phyloP scores from a whole-genome alignment of 2,329 filamentous ascomycete species.

The Neofusicoccum parvum region DNA sequence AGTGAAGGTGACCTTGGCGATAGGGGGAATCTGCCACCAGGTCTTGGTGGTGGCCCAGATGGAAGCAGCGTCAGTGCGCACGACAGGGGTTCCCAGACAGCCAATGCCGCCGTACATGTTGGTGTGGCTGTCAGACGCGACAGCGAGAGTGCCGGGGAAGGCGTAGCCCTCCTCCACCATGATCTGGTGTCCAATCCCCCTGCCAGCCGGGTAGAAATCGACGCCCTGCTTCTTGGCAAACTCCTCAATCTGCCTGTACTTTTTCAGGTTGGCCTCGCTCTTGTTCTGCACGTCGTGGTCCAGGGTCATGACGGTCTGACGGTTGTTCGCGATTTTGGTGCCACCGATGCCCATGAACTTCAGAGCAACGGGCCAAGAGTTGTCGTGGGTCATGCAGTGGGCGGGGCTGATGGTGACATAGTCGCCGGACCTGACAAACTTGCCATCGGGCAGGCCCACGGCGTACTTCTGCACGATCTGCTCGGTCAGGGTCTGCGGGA shows the following conservation, averaged over 20 bases:
- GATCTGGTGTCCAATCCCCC: constrained; percentile 88
- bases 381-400: constrained; percentile 85
- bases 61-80: constrained; percentile 82
- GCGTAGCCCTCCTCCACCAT: constrained; percentile 84
- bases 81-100: constrained; percentile 76
- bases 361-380: constrained; percentile 72
- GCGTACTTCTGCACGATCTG: constrained; percentile 88
- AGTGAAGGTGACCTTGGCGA: constrained; percentile 77
- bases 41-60: constrained; percentile 83
- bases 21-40: constrained; percentile 87
- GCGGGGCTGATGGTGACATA: constrained; percentile 77
- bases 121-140: constrained; percentile 76
- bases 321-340: constrained; percentile 67
- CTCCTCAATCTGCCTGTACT: constrained; percentile 78
- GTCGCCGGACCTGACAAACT: constrained; percentile 77
- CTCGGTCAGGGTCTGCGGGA: constrained; percentile 81
- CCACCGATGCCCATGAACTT: constrained; percentile 87
- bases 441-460: constrained; percentile 72
- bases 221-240: constrained; percentile 81
- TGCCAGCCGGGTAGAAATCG: constrained; percentile 73
- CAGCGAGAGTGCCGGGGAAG: constrained; percentile 83
- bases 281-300: constrained; percentile 91
- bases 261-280: constrained; percentile 74
- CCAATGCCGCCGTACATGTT: constrained; percentile 85
- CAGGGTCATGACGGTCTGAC: constrained; percentile 79